Conservation (phyloP, 345 rosid genomes). For the Salix suchowensis region DNA sequence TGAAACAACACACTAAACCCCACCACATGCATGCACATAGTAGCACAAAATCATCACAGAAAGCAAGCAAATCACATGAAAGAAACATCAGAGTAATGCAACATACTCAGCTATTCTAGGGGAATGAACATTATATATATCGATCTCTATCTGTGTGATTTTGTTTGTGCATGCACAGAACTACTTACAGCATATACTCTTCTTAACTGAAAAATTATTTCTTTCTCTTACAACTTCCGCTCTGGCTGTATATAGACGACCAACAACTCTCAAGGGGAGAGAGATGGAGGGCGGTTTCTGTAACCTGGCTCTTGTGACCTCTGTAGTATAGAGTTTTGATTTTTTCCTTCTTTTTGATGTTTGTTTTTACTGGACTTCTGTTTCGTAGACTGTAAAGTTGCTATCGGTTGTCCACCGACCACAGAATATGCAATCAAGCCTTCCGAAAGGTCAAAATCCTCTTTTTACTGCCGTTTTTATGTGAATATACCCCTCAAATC, state of each 20-base stretch:
- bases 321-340: slow-evolving; percentile 7
- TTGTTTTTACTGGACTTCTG: not conserved
- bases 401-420: not conserved
- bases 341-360: not conserved
- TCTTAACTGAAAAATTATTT: not conserved
- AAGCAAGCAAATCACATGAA: slow-evolving; percentile 11
- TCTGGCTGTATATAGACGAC: not conserved
- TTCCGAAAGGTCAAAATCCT: not conserved
- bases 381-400: slow-evolving; percentile 9
- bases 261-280: not conserved
- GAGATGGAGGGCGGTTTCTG: slow-evolving; percentile 1
- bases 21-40: slow-evolving; percentile 28
- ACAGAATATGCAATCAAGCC: not conserved
- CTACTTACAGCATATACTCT: not conserved
- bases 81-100: slow-evolving; percentile 18
- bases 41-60: not conserved
- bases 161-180: not conserved
- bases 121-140: not conserved
- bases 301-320: slow-evolving; percentile 14
- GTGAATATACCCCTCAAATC: slow-evolving; percentile 1
- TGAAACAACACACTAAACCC: slow-evolving; percentile 7
- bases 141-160: not conserved
- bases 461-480: slow-evolving; percentile 2
- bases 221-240: not conserved
- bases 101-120: not conserved